Evolutionary conservation across 148 eudicot species (phyloP), one percentile per base, ranked within the genome.

Genomic region (Fagopyrum esculentum): DNA sequence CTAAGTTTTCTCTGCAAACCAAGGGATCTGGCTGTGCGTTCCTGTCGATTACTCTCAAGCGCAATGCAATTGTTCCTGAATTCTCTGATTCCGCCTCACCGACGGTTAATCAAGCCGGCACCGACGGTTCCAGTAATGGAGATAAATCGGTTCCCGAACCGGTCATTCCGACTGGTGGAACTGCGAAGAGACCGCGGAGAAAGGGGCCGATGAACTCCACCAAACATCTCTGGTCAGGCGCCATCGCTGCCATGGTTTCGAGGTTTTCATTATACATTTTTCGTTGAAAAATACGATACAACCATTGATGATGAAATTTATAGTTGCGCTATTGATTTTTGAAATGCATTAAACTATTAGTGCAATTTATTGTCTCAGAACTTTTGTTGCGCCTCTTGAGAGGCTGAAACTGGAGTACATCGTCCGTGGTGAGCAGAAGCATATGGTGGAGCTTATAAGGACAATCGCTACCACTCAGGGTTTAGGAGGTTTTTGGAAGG

Each of bases 191-290:
- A 17, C 48, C 79, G 1, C 74, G 82, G 55, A 78, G 90, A 70
- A 76, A 79, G 17, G 88, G 89, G 15, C 90, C 97, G 13, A 74
- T 91, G 77, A 93, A 93, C 82, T 83, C 98, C 4, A 75, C 91
- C 51, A 93, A 91, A 77, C 98, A 93, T 79, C 80, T 93, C 45
- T 93, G 98, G 92, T 87, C 97, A 30, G 98, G 98, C 46, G 98
- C 98, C 47, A 85, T 86, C 45, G 97, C 98, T 61, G 98, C 97
- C 75, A 93, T 91, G 98, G 91, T 93, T 63, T 87, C 98, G 6
- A 90, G 98, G 97, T 91, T 61, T 73, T 49, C 59, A 9, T 17
- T 49, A n/a, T 26, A 50, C 8, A 22, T 22, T 68, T 19, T 35
- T 35, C 3, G 3, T 35, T 35, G 40, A 35, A 35, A 35, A 35